Conservation (phyloP, 2,329 filamentous ascomycete genomes). For the Pseudocercospora vitis region DNA sequence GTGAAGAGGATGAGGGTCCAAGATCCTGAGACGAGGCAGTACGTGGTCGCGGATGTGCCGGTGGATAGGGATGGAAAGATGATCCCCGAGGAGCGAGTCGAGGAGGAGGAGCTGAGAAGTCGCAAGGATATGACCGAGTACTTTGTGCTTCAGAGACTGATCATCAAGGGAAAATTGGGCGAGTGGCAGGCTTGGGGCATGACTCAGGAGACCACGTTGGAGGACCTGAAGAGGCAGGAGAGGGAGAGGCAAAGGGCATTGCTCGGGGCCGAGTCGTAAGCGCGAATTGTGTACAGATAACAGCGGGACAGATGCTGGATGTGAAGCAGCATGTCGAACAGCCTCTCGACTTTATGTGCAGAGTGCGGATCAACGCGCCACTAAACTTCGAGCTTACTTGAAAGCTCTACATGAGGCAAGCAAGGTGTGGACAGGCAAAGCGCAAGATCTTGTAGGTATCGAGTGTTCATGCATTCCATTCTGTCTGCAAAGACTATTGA, state of each 20-base stretch:
- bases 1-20: constrained; percentile 23
- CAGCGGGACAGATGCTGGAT: background rate
- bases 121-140: constrained; percentile 48
- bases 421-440: background rate
- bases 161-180: constrained; percentile 41
- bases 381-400: background rate
- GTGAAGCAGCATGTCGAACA: background rate
- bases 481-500: constrained; percentile 7
- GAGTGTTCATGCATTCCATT: constrained; percentile 3
- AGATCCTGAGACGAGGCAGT: constrained; percentile 20
- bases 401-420: too few species aligned
- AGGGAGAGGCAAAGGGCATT: constrained; percentile 17
- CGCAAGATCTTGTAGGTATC: background rate
- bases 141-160: constrained; percentile 51
- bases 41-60: constrained; percentile 33
- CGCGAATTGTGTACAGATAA: background rate
- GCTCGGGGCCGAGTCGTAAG: constrained; percentile 5
- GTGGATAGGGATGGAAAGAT: constrained; percentile 29
- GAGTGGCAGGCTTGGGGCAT: constrained; percentile 55
- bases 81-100: constrained; percentile 40
- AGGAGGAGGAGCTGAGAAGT: constrained; percentile 39
- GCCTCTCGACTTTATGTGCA: background rate
- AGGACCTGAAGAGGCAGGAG: constrained; percentile 37
- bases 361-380: background rate
- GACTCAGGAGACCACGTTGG: constrained; percentile 44